Evolutionary conservation across 1,284 basidiomycete genomes (phyloP), one percentile per base, ranked within the genome.

Genomic region (Neolentinus lepideus): DNA sequence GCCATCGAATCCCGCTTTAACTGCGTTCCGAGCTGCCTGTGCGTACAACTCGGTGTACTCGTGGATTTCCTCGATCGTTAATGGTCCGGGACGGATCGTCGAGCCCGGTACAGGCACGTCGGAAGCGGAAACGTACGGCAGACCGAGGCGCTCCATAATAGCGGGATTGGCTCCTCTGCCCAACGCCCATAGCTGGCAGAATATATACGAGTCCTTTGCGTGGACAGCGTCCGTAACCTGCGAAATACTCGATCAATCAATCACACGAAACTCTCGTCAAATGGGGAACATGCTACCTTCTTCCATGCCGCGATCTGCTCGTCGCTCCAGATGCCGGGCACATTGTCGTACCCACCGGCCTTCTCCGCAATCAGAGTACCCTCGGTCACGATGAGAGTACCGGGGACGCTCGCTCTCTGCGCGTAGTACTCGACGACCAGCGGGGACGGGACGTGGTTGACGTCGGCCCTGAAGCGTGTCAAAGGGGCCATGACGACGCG

Each of bases 1-100:
- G 1, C 77, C 78, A 56, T 80, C 78, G 56, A 79, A 80, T 3
- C 76, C 79, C 2, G 78, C 76, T 12, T 65, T 53, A 10, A 78
- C 64, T 0, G 74, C 76, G 48, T 76, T 78, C 35, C 57, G 58
- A 2, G 78, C 76, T 0, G 76, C 77, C 9, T 62, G 62, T 1
- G 63, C 67, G 57, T 67, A 78, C 10, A 66, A 54, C 16, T 62
- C 47, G 0, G 76, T 63, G 58, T 76, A n/a, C n/a, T n/a, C n/a
- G n/a, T n/a, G n/a, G n/a, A n/a, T n/a, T n/a, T n/a, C n/a, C n/a
- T n/a, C n/a, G 78, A 50, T 78, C 70, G 55, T 74, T 63, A 54
- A 79, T 74, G 57, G 79, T 76, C 46, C 59, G 52, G 4, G 63
- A 58, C 0, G 67, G 16, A 16, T 35, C 9, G 33, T 16, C 9